Evolutionary conservation across 345 rosid genomes (phyloP), one percentile per base, ranked within the genome.

Genomic region (Arabis alpina): DNA sequence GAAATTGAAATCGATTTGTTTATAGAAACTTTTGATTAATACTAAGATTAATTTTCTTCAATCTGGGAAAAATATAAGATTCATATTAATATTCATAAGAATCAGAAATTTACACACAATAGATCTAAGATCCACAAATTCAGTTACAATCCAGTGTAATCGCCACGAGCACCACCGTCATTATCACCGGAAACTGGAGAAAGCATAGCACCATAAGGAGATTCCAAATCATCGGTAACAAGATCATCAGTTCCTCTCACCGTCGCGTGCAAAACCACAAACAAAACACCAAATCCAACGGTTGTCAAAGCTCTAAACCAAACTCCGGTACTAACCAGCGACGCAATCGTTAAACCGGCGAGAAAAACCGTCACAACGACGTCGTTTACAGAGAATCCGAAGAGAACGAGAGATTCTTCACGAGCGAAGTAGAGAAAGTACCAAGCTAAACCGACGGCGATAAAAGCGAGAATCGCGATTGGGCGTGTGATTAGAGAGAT

Each of bases 241-340:
- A 84, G 80, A 59, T 87, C 92, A 14, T 85, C 83, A 11, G 83
- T 87, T 30, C 76, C 73, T 82, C 85, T 85, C 39, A 83, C 23
- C 27, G 16, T 61, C 1, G 86, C 85, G 39, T 85, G 92, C 53
- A 79, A 61, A 11, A 76, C 23, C 61, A 83, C 79, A 67, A 83
- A 9, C 53, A 58, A 64, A 39, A 30, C 65, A 10, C 83, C 84
- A 9, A 83, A 49, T 50, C 50, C 72, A 3, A 53, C 68, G 6
- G 81, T 78, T 6, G 54, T 76, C 6, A 85, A 4, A 1, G 84
- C 74, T 40, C 71, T 79, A 5, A 70, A 19, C 85, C 82, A 87
- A 5, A 80, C 85, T n/a, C 80, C 76, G 15, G 86, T 71, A 67
- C 71, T 64, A 0, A 78, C 58, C 25, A 83, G 52, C 7, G 71